Evolutionary conservation across 73 alveolate genomes (phyloP), one percentile per base, ranked within the genome.

Genomic region (Uronychia binucleata): DNA sequence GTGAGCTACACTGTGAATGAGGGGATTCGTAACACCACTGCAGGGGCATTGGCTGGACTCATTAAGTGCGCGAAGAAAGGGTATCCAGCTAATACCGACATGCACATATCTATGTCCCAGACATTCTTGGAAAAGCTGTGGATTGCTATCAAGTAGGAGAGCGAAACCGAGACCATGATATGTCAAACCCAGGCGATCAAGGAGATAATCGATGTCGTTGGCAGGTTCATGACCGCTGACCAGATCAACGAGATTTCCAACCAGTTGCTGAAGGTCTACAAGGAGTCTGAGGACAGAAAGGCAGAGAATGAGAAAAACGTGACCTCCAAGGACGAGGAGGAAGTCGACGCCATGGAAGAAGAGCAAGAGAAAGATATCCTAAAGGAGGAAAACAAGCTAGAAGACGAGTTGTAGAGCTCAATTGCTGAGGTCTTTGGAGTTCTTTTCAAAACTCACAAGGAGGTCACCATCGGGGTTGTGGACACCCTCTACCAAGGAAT

Each of bases 381-480:
- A 59, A 90, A 86, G 58, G 89, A 90, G 58, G 99, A 95, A 79
- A 88, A 88, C 80, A 87, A 88, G 32, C 91, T 83, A 33, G 99
- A 95, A 80, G 97, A 94, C 77, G 96, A 95, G 58, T 77, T 94
- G 19, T 96, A 95, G 77, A 86, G 93, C 8, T 84, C 95, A 28
- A 85, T 95, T 75, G 93, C 97, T 78, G 99, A 95, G 79, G 85
- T 95, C 29, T 82, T 94, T 83, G 98, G 99, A 74, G 83, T 94
- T 77, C 75, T 95, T 34, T 94, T 95, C 93, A 93, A 95, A 85
- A 95, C 99, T 34, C 99, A 95, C 90, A 83, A 84, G 67, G 92
- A 83, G 34, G 80, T 82, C 60, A 60, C 86, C 46, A 81, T 33
- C n/a, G 78, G 34, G 80, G 34, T 92, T 31, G 88, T 92, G 33